Evolutionary conservation across 176 grass and related monocot genomes (phyloP), one percentile per base, ranked within the genome.

Genomic region (Neostapfia colusana): DNA sequence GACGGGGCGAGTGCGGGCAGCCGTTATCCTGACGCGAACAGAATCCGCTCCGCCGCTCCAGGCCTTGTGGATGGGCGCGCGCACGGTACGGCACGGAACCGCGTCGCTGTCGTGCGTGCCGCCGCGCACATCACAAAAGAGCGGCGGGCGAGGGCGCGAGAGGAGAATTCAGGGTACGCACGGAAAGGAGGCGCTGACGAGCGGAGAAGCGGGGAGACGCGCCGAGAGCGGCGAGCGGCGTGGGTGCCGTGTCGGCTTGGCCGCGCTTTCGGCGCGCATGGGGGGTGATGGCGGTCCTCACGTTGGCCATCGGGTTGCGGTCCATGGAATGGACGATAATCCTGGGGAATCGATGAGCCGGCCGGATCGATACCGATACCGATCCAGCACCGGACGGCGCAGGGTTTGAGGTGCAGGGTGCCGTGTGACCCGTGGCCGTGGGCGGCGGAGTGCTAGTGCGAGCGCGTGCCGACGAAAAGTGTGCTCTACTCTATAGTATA

Each of bases 71-170:
- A 48, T 13, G 31, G 20, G 27, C 60, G 74, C 58, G 11, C 57
- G 57, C 57, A 42, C 4, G 51, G 51, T 7, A 9, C 15, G 37
- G 54, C 53, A 63, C 43, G 59, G 59, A 34, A 34, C 59, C 75
- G 51, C 75, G 75, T 78, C 75, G 75, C 61, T 51, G 48, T 81
- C 76, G 67, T 87, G 85, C 79, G 67, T 67, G 73, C 66, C 12
- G 73, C 58, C 8, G 26, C 24, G 18, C 78, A 39, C 78, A 58
- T 72, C 73, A 17, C 28, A 31, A 18, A 15, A 59, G 28, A 51
- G 17, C 17, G 56, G 49, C 17, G 36, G 40, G 4, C 45, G 51
- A 44, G 55, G 23, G 21, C 10, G n/a, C 16, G 12, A n/a, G 6
- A 39, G 43, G 36, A 4, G 4, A 24, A 13, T 54, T 70, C 3